phyloP scores from a whole-genome alignment of 139 green algal genomes.

The Volvox reticuliferus region DNA sequence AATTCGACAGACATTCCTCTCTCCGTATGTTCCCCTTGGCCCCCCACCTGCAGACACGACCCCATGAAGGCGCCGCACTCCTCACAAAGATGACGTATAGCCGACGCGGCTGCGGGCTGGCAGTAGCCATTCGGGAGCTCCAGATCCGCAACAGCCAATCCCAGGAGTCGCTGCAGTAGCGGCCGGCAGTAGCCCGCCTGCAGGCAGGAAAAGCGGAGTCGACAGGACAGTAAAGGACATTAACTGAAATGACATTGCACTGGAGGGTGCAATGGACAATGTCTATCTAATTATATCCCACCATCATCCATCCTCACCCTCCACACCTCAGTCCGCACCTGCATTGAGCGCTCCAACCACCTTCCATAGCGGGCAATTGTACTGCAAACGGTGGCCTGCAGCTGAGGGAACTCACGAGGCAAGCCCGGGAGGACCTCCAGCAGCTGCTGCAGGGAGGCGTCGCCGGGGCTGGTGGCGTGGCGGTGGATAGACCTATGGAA shows the following conservation, averaged over 20 bases:
- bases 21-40: no score
- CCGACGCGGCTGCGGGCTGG: conserved; percentile 54
- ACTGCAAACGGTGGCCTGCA: conserved; percentile 64
- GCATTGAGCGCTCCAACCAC: conserved; percentile 65
- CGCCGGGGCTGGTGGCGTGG: conserved; percentile 48
- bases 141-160: conserved; percentile 9
- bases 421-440: conserved; percentile 73
- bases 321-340: conserved; percentile 2
- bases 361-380: conserved; percentile 74
- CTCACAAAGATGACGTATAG: conserved; percentile 75
- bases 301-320: neutral
- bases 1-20: no score
- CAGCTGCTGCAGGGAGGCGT: conserved; percentile 70
- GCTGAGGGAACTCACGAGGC: conserved; percentile 52
- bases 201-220: neutral
- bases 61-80: conserved; percentile 68
- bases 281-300: no score
- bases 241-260: no score
- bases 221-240: no score
- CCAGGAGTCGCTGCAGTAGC: conserved; percentile 41
- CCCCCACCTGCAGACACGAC: conserved; percentile 51
- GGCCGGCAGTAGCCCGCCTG: conserved; percentile 44
- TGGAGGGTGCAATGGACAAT: no score
- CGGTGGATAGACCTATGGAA: conserved; percentile 58
- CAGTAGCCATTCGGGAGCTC: neutral